Percentiles rank a stretch among this genome's conserved stretches.
phyloP scores from a whole-genome alignment of 139 green algal genomes.

The Mesostigma viride region DNA sequence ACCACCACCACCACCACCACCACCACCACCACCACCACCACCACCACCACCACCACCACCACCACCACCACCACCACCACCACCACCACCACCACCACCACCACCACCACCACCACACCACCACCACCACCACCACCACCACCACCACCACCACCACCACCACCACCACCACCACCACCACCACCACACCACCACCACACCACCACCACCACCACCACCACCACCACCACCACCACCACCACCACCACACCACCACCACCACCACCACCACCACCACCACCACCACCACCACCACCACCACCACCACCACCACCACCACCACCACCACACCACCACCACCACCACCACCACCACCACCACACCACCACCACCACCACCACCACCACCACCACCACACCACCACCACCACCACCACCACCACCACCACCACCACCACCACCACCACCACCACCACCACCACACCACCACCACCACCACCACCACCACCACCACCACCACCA shows the following conservation, averaged over 20 bases:
- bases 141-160: conserved; percentile 7
- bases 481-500: conserved; percentile 7
- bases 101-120: too few relatives aligned
- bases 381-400: too few relatives aligned
- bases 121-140: too few relatives aligned
- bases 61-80: conserved; percentile 7
- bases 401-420: conserved; percentile 7
- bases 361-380: too few relatives aligned
- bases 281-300: conserved; percentile 7
- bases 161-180: conserved; percentile 4
- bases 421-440: neutral
- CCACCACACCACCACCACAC: too few relatives aligned
- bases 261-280: conserved; percentile 3
- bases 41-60: conserved; percentile 6
- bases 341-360: too few relatives aligned
- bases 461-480: conserved; percentile 4
- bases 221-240: neutral
- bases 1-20: conserved; percentile 7
- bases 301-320: conserved; percentile 6
- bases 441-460: conserved; percentile 4
- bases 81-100: conserved; percentile 7
- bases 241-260: too few relatives aligned
- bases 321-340: too few relatives aligned
- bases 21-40: conserved; percentile 7
- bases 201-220: too few relatives aligned